These are phyloP conservation scores for Rhytidiadelphus loreus DNA, from an alignment of 225 moss, liverwort and hornwort genomes.

Conservation along the genomic window DNA sequence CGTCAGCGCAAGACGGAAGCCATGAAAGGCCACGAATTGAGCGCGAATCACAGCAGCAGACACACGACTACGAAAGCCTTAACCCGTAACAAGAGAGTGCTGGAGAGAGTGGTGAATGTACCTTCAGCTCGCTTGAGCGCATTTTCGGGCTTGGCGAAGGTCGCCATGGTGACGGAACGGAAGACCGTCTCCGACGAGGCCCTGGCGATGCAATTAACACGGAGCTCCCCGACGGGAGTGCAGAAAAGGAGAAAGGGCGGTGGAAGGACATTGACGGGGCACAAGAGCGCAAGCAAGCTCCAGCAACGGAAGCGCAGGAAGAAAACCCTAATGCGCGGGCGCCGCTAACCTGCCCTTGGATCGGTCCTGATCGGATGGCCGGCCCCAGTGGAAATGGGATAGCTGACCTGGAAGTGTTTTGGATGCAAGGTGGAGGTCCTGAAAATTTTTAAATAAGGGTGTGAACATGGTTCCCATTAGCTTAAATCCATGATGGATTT, in stretches of 20 bases:
- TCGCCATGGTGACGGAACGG: conserved; percentile 58
- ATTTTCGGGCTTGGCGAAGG: conserved; percentile 97
- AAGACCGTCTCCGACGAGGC: neutral
- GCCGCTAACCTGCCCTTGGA: neutral
- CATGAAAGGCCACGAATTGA: neutral
- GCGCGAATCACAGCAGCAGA: neutral
- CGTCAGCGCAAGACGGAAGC: neutral
- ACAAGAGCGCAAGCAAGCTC: neutral
- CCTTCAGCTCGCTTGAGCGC: conserved; percentile 99
- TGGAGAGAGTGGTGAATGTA: neutral
- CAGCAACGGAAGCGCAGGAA: neutral
- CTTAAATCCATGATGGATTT: too few species aligned
- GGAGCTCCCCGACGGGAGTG: conserved; percentile 1
- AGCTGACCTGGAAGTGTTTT: too few species aligned
- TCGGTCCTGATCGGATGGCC: neutral
- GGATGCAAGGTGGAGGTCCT: too few species aligned
- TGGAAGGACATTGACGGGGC: neutral
- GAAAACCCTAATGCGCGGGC: neutral
- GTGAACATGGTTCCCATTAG: too few species aligned
- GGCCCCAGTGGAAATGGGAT: neutral
- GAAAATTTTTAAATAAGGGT: too few species aligned
- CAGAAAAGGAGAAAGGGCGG: neutral
- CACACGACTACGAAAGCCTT: neutral
- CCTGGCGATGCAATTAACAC: neutral
- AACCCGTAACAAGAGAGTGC: neutral